These are phyloP conservation scores for Microdochium nivale DNA, from an alignment of 2,329 filamentous ascomycete species.

Conservation along the genomic window DNA sequence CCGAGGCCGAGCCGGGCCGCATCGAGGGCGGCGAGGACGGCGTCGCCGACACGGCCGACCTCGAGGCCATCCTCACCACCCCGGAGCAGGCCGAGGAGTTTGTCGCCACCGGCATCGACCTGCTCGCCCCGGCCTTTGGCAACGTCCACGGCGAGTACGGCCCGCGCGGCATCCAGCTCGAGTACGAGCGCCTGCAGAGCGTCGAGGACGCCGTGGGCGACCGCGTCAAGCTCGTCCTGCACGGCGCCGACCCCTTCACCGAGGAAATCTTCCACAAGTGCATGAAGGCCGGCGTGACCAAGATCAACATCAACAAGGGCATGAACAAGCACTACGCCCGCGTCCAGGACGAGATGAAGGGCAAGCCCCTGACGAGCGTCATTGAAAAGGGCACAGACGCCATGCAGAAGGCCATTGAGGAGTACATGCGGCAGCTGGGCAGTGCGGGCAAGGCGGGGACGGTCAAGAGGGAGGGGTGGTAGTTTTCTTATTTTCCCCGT, in stretches of 20 bases:
- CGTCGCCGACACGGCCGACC: conserved; percentile 42
- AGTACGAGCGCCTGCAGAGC: conserved; percentile 22
- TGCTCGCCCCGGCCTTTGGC: conserved; percentile 59
- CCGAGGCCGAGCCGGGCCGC: conserved; percentile 62
- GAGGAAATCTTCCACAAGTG: conserved; percentile 33
- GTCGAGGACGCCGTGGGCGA: conserved; percentile 34
- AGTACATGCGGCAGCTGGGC: conserved; percentile 35
- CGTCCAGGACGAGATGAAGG: conserved; percentile 34
- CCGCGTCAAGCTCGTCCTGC: conserved; percentile 35
- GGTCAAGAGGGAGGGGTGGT: not conserved
- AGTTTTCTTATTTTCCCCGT: not conserved
- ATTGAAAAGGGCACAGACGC: conserved; percentile 35
- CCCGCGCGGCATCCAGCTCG: conserved; percentile 26
- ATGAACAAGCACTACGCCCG: conserved; percentile 39
- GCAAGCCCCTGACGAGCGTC: conserved; percentile 35
- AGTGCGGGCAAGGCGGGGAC: conserved; percentile 32
- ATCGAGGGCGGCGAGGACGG: conserved; percentile 63
- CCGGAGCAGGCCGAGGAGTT: conserved; percentile 57
- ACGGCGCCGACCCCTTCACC: conserved; percentile 39
- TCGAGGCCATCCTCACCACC: conserved; percentile 44
- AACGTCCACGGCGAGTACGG: conserved; percentile 64
- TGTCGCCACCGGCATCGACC: conserved; percentile 57
- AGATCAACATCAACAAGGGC: conserved; percentile 44
- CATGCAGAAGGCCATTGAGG: conserved; percentile 39
- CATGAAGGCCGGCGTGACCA: conserved; percentile 35